A percentile compares a stretch with the other conserved stretches of the same genome.
Conservation (phyloP, 805 yeast genomes). For the Saccharomycopsis babjevae region DNA sequence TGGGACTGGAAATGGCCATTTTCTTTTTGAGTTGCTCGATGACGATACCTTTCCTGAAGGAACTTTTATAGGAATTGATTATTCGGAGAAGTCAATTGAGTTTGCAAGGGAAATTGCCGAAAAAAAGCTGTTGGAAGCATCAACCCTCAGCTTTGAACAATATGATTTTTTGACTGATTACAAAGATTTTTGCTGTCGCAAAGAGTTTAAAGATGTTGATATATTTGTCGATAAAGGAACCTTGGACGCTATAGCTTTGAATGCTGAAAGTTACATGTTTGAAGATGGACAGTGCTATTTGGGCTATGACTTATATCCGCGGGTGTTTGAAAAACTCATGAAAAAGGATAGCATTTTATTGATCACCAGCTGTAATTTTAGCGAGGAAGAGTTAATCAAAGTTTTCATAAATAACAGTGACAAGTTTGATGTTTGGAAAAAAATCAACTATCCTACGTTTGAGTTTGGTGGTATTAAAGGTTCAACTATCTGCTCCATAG, state of each 20-base stretch:
- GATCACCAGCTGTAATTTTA: conserved; percentile 91
- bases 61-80: conserved; percentile 68
- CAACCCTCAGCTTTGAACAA: conserved; percentile 39
- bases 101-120: conserved; percentile 58
- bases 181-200: conserved; percentile 26
- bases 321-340: conserved; percentile 47
- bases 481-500: conserved; percentile 77
- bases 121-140: conserved; percentile 28
- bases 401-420: conserved; percentile 36
- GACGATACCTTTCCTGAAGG: conserved; percentile 27
- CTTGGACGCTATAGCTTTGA: conserved; percentile 89
- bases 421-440: conserved; percentile 48
- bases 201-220: conserved; percentile 42
- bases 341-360: conserved; percentile 48
- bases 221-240: conserved; percentile 90
- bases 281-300: conserved; percentile 19
- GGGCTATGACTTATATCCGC: conserved; percentile 51
- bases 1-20: conserved; percentile 96
- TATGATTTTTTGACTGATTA: conserved; percentile 50
- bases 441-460: conserved; percentile 68
- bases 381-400: conserved; percentile 59
- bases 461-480: conserved; percentile 88
- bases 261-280: conserved; percentile 41
- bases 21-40: conserved; percentile 65
- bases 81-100: conserved; percentile 67